Evolutionary conservation across 208 protist species (phyloP).

Genomic region (Acanthamoeba divionensis): DNA sequence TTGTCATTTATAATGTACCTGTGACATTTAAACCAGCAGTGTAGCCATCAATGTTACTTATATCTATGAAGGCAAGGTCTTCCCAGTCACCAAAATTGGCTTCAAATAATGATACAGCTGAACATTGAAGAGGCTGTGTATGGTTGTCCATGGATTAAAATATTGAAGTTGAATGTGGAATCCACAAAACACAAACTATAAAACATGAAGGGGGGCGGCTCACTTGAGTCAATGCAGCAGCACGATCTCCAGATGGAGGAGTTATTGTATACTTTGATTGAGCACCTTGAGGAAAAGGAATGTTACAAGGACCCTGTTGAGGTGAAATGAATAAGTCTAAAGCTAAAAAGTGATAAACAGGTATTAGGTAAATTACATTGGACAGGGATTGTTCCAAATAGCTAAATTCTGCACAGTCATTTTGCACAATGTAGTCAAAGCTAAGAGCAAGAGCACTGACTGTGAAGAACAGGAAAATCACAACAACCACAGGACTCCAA

Average conservation of each 20-base stretch:
- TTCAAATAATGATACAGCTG: not conserved
- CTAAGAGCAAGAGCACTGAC: too few species aligned
- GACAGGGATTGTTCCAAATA: too few species aligned
- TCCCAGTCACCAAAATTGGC: not conserved
- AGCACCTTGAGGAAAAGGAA: not conserved
- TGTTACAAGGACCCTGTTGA: not conserved
- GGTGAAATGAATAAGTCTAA: too few species aligned
- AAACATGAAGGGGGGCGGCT: not conserved
- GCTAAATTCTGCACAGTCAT: too few species aligned
- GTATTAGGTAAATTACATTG: too few species aligned
- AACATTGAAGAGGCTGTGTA: too few species aligned
- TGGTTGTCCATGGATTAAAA: too few species aligned
- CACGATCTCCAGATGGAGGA: not conserved
- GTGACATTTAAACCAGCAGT: conserved; percentile 22
- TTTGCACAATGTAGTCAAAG: too few species aligned
- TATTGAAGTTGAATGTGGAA: too few species aligned
- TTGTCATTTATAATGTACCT: too few species aligned
- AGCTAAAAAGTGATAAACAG: too few species aligned
- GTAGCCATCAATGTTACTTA: conserved; percentile 48
- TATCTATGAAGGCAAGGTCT: not conserved
- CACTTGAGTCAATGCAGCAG: not conserved
- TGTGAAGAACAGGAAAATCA: too few species aligned
- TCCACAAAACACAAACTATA: not conserved
- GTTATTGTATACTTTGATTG: not conserved
- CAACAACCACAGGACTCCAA: not conserved